A percentile compares a stretch with the other conserved stretches of the same genome.
These are phyloP conservation scores for Aquilaria agallochum DNA, from an alignment of 441 rosid species.

Conservation along the genomic window DNA sequence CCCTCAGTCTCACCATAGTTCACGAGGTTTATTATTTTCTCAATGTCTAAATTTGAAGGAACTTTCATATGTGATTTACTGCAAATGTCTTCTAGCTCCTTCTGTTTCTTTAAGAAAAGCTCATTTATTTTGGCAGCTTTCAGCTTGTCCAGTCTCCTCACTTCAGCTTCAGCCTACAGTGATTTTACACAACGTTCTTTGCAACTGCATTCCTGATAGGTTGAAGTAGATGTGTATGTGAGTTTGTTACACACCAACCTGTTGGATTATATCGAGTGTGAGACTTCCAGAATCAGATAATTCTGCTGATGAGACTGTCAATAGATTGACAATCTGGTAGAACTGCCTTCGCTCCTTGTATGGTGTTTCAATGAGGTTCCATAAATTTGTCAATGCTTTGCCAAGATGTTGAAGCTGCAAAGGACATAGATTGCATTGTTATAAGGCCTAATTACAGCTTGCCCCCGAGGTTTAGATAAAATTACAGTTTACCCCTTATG, in stretches of 20 bases:
- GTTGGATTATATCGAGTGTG: constrained; percentile 62
- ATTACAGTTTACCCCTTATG: too few relatives aligned
- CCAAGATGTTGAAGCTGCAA: constrained; percentile 77
- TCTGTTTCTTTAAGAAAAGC: constrained; percentile 80
- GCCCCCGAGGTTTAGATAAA: too few relatives aligned
- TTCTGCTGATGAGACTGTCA: constrained; percentile 52
- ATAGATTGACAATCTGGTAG: constrained; percentile 49
- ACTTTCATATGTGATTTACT: constrained; percentile 83
- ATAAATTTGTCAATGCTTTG: constrained; percentile 65
- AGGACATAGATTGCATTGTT: too few relatives aligned
- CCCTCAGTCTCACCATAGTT: constrained; percentile 51
- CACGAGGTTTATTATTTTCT: constrained; percentile 59
- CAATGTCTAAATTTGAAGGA: constrained; percentile 63
- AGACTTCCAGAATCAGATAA: constrained; percentile 81
- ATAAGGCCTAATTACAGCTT: too few relatives aligned
- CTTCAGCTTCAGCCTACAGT: constrained; percentile 91
- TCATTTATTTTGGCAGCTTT: constrained; percentile 96
- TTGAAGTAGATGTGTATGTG: background rate
- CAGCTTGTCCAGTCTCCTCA: constrained; percentile 84
- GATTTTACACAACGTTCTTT: background rate
- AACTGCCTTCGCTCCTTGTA: constrained; percentile 55
- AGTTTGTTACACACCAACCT: constrained; percentile 39
- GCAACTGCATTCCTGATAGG: too few relatives aligned
- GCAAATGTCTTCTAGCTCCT: constrained; percentile 80
- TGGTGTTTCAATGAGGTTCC: constrained; percentile 90